phyloP scores from a whole-genome alignment of 805 yeast genomes.

The Candida awuae region DNA sequence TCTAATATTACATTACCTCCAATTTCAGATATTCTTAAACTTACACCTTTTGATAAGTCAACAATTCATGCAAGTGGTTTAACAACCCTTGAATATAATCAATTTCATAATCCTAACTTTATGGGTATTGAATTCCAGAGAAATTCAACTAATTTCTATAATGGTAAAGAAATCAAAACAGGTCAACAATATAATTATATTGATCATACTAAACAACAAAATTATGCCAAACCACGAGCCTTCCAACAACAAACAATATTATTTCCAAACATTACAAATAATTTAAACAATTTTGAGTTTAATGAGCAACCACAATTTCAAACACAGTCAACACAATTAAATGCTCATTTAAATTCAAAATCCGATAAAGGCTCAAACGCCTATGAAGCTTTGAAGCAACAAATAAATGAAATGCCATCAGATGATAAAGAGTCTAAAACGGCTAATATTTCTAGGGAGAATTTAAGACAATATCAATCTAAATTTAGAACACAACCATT shows the following conservation, averaged over 20 bases:
- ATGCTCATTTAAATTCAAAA: no score
- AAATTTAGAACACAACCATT: constrained; percentile 4
- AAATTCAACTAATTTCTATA: constrained; percentile 7
- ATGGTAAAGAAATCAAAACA: constrained; percentile 5
- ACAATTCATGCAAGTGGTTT: constrained; percentile 16
- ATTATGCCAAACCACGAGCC: neutral
- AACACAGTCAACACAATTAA: neutral
- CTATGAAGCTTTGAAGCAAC: constrained; percentile 3
- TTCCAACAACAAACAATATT: neutral
- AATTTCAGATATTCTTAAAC: constrained; percentile 12
- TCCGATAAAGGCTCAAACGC: constrained; percentile 2
- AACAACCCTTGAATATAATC: constrained; percentile 8
- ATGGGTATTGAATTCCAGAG: constrained; percentile 8
- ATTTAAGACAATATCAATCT: constrained; percentile 5
- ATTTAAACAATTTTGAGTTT: neutral
- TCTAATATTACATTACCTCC: constrained; percentile 20
- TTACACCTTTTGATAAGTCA: constrained; percentile 14
- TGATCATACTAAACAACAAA: neutral
- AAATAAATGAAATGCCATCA: constrained; percentile 1
- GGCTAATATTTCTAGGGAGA: neutral
- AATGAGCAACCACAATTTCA: neutral
- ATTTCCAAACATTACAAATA: no score
- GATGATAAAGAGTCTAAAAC: neutral
- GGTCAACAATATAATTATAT: neutral
- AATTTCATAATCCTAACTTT: constrained; percentile 6